Percentiles rank a stretch among this genome's conserved stretches.
Evolutionary conservation across 2,329 filamentous ascomycete species (phyloP).

Genomic region (Pseudogymnoascus sp.): DNA sequence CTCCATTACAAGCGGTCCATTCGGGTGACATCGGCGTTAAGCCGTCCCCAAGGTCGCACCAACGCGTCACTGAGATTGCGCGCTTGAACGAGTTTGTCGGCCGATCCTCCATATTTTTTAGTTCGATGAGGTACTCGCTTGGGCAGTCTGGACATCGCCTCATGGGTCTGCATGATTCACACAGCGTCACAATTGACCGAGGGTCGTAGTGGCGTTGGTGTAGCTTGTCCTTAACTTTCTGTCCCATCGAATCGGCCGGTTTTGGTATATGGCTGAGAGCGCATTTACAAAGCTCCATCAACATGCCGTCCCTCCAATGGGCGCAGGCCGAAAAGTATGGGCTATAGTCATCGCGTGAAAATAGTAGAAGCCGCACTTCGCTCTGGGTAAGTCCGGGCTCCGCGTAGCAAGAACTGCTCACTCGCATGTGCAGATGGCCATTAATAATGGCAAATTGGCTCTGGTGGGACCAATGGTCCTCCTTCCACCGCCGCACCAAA

Average conservation of each 20-base stretch:
- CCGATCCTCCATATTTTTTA: constrained; percentile 52
- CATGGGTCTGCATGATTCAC: constrained; percentile 50
- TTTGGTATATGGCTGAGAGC: constrained; percentile 51
- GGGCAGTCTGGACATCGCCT: constrained; percentile 56
- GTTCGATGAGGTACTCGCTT: constrained; percentile 55
- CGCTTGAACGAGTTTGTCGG: constrained; percentile 47
- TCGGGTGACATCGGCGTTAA: constrained; percentile 42
- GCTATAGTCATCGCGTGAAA: constrained; percentile 52
- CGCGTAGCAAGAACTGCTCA: constrained; percentile 48
- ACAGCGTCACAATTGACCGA: constrained; percentile 44
- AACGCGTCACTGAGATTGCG: constrained; percentile 53
- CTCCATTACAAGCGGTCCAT: constrained; percentile 50
- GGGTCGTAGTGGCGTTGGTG: constrained; percentile 29
- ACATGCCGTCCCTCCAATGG: constrained; percentile 55
- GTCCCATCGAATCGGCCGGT: constrained; percentile 35
- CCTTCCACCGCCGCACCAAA: constrained; percentile 45
- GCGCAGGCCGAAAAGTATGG: constrained; percentile 57
- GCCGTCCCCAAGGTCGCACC: constrained; percentile 55
- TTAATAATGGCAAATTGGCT: constrained; percentile 48
- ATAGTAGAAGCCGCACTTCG: constrained; percentile 49
- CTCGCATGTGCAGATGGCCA: constrained; percentile 50
- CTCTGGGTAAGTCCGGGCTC: constrained; percentile 44
- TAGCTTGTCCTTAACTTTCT: constrained; percentile 33
- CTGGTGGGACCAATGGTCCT: constrained; percentile 48
- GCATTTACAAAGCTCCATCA: constrained; percentile 56